These are phyloP conservation scores for Balansia obtecta DNA, from an alignment of 2,329 filamentous ascomycete species.

Conservation along the genomic window DNA sequence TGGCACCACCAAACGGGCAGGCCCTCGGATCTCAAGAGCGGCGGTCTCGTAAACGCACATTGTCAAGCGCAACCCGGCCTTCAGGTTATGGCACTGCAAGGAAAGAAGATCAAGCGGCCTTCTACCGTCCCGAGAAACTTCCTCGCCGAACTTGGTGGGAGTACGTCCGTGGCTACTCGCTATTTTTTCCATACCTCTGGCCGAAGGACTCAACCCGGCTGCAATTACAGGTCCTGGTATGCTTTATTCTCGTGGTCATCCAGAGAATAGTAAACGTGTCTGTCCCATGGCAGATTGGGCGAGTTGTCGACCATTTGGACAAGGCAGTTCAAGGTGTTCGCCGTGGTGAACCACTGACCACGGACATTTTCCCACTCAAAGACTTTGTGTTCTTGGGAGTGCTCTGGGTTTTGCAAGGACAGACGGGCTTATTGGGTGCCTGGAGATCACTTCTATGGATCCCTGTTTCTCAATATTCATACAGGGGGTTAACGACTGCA, in stretches of 20 bases:
- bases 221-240: conserved; percentile 68
- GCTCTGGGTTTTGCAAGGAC: conserved; percentile 79
- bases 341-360: conserved; percentile 20
- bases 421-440: conserved; percentile 76
- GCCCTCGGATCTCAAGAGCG: conserved; percentile 10
- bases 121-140: conserved; percentile 78
- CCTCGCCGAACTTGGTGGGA: conserved; percentile 92
- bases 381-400: conserved; percentile 36
- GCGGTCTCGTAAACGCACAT: conserved; percentile 22
- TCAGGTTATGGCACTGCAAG: conserved; percentile 16
- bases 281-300: conserved; percentile 70
- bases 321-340: conserved; percentile 35
- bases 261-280: conserved; percentile 79
- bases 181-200: conserved; percentile 97
- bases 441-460: conserved; percentile 82
- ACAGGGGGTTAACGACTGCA: conserved; percentile 83
- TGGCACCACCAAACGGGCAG: conserved; percentile 20
- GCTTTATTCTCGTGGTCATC: conserved; percentile 65
- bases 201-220: conserved; percentile 65
- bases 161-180: conserved; percentile 79
- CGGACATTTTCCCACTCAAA: conserved; percentile 21
- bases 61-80: conserved; percentile 26
- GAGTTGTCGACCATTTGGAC: conserved; percentile 64
- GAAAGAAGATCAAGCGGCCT: conserved; percentile 58
- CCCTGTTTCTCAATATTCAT: conserved; percentile 92